Evolutionary conservation across 176 grass and related monocot genomes (phyloP).

Genomic region (Carex myosuroides): DNA sequence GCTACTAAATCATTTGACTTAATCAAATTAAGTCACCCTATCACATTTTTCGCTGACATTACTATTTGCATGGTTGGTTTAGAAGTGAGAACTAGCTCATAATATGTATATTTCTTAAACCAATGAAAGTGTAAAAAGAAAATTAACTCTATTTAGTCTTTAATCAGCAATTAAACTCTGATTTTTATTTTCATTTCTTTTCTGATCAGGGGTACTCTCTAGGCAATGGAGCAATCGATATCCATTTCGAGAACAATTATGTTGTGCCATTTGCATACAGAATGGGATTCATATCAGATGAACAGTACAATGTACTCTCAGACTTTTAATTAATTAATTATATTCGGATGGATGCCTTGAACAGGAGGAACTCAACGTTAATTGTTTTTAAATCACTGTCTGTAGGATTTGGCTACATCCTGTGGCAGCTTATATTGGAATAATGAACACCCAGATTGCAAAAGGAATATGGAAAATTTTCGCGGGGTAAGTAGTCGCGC

Average conservation of each 20-base stretch:
- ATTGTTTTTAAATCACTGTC: neutral
- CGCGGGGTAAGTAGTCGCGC: conserved; percentile 25
- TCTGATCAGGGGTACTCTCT: conserved; percentile 49
- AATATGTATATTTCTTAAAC: too few species aligned
- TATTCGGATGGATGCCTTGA: neutral
- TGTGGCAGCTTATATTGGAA: conserved; percentile 53
- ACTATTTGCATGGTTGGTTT: too few species aligned
- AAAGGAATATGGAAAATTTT: conserved; percentile 33
- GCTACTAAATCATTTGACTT: too few species aligned
- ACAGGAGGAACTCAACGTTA: neutral
- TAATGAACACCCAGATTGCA: conserved; percentile 34
- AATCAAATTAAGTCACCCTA: too few species aligned
- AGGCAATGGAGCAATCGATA: conserved; percentile 45
- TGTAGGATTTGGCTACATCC: conserved; percentile 37
- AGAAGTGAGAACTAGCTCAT: too few species aligned
- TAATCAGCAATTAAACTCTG: neutral
- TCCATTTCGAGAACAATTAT: conserved; percentile 43
- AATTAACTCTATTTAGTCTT: neutral
- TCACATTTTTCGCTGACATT: too few species aligned
- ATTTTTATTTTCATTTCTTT: neutral
- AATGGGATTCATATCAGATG: conserved; percentile 57
- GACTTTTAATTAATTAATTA: neutral
- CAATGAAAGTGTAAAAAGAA: too few species aligned
- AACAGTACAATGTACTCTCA: conserved; percentile 40
- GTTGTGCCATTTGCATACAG: conserved; percentile 41